A percentile compares a stretch with the other conserved stretches of the same genome.
These are phyloP conservation scores for Teratosphaeriaceae sp. DNA, from an alignment of 2,329 filamentous ascomycete genomes.

Conservation along the genomic window DNA sequence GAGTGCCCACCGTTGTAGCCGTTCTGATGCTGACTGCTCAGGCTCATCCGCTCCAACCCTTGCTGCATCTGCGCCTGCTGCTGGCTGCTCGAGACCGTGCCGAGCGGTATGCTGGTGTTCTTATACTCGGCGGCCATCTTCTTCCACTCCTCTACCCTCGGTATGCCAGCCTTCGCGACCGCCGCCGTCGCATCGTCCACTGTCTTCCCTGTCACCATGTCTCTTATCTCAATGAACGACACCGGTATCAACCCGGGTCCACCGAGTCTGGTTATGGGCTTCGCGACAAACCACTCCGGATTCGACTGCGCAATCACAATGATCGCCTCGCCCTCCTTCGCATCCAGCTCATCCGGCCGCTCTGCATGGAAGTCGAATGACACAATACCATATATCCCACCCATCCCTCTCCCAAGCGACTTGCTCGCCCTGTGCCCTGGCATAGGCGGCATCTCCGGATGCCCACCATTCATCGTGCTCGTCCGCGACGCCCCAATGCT, in stretches of 20 bases:
- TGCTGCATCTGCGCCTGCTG: conserved; percentile 39
- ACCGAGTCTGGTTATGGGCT: conserved; percentile 95
- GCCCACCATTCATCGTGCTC: conserved; percentile 22
- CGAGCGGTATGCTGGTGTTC: conserved; percentile 94
- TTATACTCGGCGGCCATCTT: conserved; percentile 99
- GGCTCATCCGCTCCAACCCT: conserved; percentile 68
- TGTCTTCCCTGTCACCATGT: conserved; percentile 80
- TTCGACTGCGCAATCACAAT: conserved; percentile 99
- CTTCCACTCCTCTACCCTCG: conserved; percentile 97
- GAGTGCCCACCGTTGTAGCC: conserved; percentile 24
- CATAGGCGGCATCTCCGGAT: conserved; percentile 16
- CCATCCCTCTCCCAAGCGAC: conserved; percentile 48
- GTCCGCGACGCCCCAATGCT: conserved; percentile 26
- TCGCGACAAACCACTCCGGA: conserved; percentile 98
- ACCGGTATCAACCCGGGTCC: conserved; percentile 94
- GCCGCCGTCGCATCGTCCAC: conserved; percentile 79
- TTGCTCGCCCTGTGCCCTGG: conserved; percentile 29
- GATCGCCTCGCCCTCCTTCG: conserved; percentile 90
- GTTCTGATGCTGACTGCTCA: conserved; percentile 45
- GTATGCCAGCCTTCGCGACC: conserved; percentile 81
- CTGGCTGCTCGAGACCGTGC: conserved; percentile 56
- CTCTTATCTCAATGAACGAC: conserved; percentile 91
- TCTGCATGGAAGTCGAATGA: conserved; percentile 97
- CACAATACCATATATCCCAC: conserved; percentile 90
- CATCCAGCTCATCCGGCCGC: conserved; percentile 90